These are phyloP conservation scores for Arachis hypogaea DNA, from an alignment of 306 rosid species.

Conservation along the genomic window DNA sequence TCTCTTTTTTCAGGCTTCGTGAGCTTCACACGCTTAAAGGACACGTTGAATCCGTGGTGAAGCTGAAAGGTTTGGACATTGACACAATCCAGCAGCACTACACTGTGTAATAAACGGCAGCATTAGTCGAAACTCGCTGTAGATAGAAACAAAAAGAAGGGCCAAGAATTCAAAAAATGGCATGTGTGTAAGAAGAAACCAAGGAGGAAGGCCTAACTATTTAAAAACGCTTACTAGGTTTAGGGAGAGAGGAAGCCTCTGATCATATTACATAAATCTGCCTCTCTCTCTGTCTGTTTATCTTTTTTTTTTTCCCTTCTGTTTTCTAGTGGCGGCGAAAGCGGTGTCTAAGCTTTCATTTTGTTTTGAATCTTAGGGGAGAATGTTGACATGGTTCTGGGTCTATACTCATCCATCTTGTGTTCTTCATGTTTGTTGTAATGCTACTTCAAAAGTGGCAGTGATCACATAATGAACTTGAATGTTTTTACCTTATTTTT, in stretches of 20 bases:
- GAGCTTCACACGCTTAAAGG: constrained; percentile 98
- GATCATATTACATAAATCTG: constrained; percentile 15
- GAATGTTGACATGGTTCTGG: constrained; percentile 32
- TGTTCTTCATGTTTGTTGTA: constrained; percentile 29
- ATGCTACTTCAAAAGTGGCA: constrained; percentile 37
- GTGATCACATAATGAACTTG: constrained; percentile 31
- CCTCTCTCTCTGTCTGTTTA: constrained; percentile 43
- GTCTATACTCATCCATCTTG: constrained; percentile 30
- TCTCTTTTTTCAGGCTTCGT: constrained; percentile 67
- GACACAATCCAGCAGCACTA: constrained; percentile 96
- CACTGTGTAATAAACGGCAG: constrained; percentile 63
- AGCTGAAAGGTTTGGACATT: constrained; percentile 93
- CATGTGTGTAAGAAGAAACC: constrained; percentile 31
- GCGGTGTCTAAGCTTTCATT: constrained; percentile 42
- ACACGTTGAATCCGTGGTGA: constrained; percentile 97
- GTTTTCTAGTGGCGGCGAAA: constrained; percentile 39
- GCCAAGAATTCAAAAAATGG: constrained; percentile 32
- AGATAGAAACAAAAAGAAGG: constrained; percentile 34
- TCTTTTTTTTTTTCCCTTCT: constrained; percentile 35
- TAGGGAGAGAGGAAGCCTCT: constrained; percentile 50
- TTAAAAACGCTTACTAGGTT: constrained; percentile 37
- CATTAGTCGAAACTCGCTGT: neutral
- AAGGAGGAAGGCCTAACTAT: constrained; percentile 48
- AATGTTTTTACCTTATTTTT: constrained; percentile 22
- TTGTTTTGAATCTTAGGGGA: constrained; percentile 40